Percentiles rank a stretch among this genome's conserved stretches.
Evolutionary conservation across 495 filamentous ascomycete species (phyloP).

Genomic region (Neurospora hispaniola): DNA sequence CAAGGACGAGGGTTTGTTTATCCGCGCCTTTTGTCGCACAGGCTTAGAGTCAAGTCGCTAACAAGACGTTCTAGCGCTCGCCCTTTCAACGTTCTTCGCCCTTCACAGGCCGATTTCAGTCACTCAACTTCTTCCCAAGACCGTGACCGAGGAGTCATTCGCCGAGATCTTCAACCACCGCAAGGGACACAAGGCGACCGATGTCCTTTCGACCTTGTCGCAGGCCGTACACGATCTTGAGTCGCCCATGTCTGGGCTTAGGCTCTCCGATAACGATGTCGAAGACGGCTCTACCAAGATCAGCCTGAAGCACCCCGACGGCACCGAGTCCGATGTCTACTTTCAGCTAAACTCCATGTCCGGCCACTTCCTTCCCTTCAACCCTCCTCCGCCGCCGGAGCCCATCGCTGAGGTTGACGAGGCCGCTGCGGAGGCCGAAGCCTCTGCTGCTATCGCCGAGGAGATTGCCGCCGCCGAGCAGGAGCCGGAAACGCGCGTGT

Average conservation of each 20-base stretch:
- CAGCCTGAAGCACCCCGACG: slow-evolving; percentile 41
- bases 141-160: slow-evolving; percentile 61
- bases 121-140: slow-evolving; percentile 64
- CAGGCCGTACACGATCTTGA: slow-evolving; percentile 64
- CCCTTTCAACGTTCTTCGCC: slow-evolving; percentile 87
- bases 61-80: slow-evolving; percentile 50
- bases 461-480: slow-evolving; percentile 27
- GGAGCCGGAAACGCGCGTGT: slow-evolving; percentile 45
- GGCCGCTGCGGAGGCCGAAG: slow-evolving; percentile 24
- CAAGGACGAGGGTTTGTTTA: slow-evolving; percentile 54
- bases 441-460: slow-evolving; percentile 15
- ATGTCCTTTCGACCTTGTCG: slow-evolving; percentile 72
- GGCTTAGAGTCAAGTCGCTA: slow-evolving; percentile 2
- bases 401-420: slow-evolving; percentile 44
- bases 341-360: slow-evolving; percentile 37
- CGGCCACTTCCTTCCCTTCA: slow-evolving; percentile 61
- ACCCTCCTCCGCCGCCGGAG: slow-evolving; percentile 63
- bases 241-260: slow-evolving; percentile 38
- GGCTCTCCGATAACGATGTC: slow-evolving; percentile 18
- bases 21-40: background rate
- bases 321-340: slow-evolving; percentile 32
- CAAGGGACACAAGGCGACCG: slow-evolving; percentile 38
- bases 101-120: slow-evolving; percentile 90
- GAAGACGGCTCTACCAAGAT: slow-evolving; percentile 25
- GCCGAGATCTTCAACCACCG: slow-evolving; percentile 65